Conservation (phyloP, 768 basidiomycete species). For the Psilocybe cubensis region DNA sequence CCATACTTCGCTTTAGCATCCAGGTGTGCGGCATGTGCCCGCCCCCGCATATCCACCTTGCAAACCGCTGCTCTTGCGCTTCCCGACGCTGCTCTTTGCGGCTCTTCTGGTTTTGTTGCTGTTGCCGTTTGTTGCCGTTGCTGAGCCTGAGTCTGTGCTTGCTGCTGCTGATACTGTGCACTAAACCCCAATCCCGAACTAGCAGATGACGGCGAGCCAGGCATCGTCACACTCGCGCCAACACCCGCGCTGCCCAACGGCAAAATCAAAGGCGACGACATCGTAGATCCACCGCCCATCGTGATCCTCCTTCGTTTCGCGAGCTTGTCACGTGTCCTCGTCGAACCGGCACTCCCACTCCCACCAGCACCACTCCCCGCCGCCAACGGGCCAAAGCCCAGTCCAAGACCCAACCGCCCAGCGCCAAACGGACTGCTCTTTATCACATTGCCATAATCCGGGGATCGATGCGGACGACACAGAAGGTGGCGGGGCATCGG, state of each 20-base stretch:
- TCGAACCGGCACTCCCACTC: constrained; percentile 8
- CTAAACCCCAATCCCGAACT: constrained; percentile 3
- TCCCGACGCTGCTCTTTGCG: constrained; percentile 68
- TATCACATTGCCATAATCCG: constrained; percentile 52
- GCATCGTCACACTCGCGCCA: constrained; percentile 59
- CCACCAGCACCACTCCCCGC: background rate
- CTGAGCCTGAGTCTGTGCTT: constrained; percentile 25
- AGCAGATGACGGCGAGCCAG: constrained; percentile 50
- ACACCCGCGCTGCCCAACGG: constrained; percentile 54
- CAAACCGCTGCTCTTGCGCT: constrained; percentile 48
- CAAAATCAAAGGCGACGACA: constrained; percentile 36
- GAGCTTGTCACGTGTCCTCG: constrained; percentile 24
- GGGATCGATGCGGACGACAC: background rate
- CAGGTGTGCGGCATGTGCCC: constrained; percentile 37
- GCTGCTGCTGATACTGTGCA: constrained; percentile 7
- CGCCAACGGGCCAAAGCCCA: background rate
- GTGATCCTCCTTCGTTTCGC: constrained; percentile 29
- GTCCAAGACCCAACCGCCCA: constrained; percentile 12
- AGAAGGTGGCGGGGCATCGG: constrained; percentile 23
- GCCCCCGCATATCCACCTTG: constrained; percentile 45
- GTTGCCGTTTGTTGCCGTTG: no score
- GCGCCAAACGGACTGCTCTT: constrained; percentile 58
- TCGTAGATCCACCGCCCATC: constrained; percentile 28
- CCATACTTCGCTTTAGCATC: no score
- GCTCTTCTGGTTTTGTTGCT: constrained; percentile 55